Percentiles rank a stretch among this genome's conserved stretches.
These are phyloP conservation scores for Candolleomyces aberdarensis DNA, from an alignment of 768 basidiomycete genomes.

Conservation along the genomic window DNA sequence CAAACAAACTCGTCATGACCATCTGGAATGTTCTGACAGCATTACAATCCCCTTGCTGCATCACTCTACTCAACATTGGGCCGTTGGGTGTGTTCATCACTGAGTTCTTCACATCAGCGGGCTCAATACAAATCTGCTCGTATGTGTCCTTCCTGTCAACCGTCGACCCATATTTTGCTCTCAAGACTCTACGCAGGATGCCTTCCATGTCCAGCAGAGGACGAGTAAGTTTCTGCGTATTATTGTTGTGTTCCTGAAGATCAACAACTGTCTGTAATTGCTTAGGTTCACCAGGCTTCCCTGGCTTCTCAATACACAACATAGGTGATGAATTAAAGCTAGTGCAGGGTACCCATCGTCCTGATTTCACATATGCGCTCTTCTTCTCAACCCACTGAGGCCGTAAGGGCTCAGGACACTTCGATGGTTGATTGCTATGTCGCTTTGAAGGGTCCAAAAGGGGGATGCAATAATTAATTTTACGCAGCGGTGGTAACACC, in stretches of 20 bases:
- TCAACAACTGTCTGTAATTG: slow-evolving; percentile 35
- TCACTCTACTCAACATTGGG: slow-evolving; percentile 32
- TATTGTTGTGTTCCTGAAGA: slow-evolving; percentile 29
- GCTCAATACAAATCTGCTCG: slow-evolving; percentile 34
- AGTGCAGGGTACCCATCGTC: slow-evolving; percentile 26
- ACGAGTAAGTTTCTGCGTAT: slow-evolving; percentile 29
- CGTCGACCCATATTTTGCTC: slow-evolving; percentile 23
- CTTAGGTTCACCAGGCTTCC: slow-evolving; percentile 18
- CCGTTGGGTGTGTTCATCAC: slow-evolving; percentile 30
- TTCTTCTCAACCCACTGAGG: slow-evolving; percentile 27
- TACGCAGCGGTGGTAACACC: slow-evolving; percentile 28
- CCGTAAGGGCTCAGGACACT: slow-evolving; percentile 35
- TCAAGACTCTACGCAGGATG: slow-evolving; percentile 30
- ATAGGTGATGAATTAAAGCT: slow-evolving; percentile 34
- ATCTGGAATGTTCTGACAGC: slow-evolving; percentile 32
- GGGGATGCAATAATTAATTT: slow-evolving; percentile 37
- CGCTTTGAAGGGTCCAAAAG: slow-evolving; percentile 31
- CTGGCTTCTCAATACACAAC: slow-evolving; percentile 28
- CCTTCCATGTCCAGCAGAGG: slow-evolving; percentile 40
- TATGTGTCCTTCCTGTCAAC: slow-evolving; percentile 40
- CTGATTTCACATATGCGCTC: slow-evolving; percentile 23
- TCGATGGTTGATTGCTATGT: slow-evolving; percentile 30
- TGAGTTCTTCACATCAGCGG: slow-evolving; percentile 22
- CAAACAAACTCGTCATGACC: slow-evolving; percentile 23
- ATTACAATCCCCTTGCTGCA: slow-evolving; percentile 26